Conservation (phyloP, 495 filamentous ascomycete species). For the Mycothermus thermophilus region DNA sequence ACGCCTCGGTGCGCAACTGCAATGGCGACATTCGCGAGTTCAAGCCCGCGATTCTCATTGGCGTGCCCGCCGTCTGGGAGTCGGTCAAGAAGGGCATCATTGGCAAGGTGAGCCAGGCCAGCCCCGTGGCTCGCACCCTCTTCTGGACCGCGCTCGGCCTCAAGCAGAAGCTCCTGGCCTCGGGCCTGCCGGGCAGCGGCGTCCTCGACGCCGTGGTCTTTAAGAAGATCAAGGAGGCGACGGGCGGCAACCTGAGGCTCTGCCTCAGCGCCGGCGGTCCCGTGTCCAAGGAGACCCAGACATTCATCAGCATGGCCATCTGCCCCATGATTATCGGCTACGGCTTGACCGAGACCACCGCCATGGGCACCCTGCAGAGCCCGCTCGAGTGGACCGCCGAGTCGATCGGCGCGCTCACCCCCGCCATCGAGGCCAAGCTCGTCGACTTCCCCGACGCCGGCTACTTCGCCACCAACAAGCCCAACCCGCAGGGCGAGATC, state of each 20-base stretch:
- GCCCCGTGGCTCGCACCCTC: conserved; percentile 58
- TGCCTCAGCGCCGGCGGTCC: conserved; percentile 82
- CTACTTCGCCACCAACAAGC: conserved; percentile 72
- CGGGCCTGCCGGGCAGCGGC: conserved; percentile 59
- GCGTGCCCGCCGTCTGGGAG: conserved; percentile 95
- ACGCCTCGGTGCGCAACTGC: conserved; percentile 81
- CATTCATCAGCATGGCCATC: conserved; percentile 79
- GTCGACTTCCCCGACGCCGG: conserved; percentile 92
- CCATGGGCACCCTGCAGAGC: conserved; percentile 86
- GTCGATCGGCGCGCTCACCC: conserved; percentile 70
- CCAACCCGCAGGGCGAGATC: conserved; percentile 84
- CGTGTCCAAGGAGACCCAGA: conserved; percentile 72
- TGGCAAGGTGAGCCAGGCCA: conserved; percentile 65
- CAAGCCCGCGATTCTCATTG: conserved; percentile 79
- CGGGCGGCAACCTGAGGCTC: conserved; percentile 65
- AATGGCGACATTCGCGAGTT: conserved; percentile 92
- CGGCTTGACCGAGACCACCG: conserved; percentile 86
- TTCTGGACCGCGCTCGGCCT: conserved; percentile 86
- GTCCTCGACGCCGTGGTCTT: conserved; percentile 68
- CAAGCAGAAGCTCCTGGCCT: conserved; percentile 65
- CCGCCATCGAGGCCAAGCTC: conserved; percentile 76
- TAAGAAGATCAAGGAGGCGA: conserved; percentile 85
- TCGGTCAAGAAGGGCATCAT: conserved; percentile 96
- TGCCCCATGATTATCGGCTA: conserved; percentile 88
- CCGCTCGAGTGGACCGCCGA: conserved; percentile 78